Base-by-base conservation (phyloP, 2,329 filamentous ascomycete species). In the Colletotrichum brevisporum region DNA sequence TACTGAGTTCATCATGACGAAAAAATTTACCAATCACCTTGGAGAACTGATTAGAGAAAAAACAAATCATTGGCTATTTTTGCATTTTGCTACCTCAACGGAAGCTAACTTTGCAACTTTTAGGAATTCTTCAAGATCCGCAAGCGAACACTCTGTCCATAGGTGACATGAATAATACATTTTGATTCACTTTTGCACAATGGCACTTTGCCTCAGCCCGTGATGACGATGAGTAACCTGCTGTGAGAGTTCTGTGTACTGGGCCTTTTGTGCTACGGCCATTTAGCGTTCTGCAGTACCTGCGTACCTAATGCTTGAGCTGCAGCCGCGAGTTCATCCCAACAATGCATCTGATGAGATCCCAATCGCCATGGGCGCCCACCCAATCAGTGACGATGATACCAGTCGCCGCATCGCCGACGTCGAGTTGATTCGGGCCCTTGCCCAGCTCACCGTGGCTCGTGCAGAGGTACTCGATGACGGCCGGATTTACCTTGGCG, bases 301-400 rank as follows among this genome's bases (percentile, higher is more conserved):
- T 18, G 52, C 21, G 13, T 39, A 39, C 57, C 73, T 81, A 83
- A 64, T 78, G 75, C 74, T 82, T 84, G 61, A 86, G 74, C 75
- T 89, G 85, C 70, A 91, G 75, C 71, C 84, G 91, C 26, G 92
- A 89, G 78, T 99, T 99, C 94, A 97, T 95, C 6, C 93, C 95
- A 6, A 98, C 91, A 74, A 98, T 91, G 80, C 93, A 93, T 72
- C 91, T 88, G 43, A 97, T 89, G 63, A 98, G 81, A 82, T 98
- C 94, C 95, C 95, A 99, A 80, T 98, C 92, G 0, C 91, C 94
- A 71, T 91, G 86, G 70, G 90, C 84, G 2, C 96, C 96, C 58
- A 98, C 95, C 93, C 93, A 98, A 80, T 99, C 96, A 71, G 92
- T 96, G 27, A 98, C 92, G 52, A 98, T 90, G 68, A 98, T 90